Evolutionary conservation across 768 basidiomycete species (phyloP).

Genomic region (Rhizopogon rudus): DNA sequence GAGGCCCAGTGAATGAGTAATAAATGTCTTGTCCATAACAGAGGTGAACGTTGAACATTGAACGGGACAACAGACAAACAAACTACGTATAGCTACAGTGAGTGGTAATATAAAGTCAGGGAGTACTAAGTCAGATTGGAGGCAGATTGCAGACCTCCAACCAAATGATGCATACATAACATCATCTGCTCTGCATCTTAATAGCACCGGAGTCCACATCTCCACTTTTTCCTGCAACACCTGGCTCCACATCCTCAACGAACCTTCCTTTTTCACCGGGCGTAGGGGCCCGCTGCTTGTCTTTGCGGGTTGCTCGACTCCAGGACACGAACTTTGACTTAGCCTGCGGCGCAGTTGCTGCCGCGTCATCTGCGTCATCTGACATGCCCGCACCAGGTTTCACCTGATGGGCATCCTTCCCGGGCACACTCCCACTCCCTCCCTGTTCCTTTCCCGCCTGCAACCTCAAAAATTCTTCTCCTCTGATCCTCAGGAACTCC

Average conservation of each 20-base stretch:
- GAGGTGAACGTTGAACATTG: too few species aligned
- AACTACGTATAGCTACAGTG: neutral
- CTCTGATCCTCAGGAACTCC: slow-evolving; percentile 76
- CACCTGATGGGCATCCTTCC: slow-evolving; percentile 36
- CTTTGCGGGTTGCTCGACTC: slow-evolving; percentile 10
- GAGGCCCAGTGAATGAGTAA: too few species aligned
- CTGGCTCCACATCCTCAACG: slow-evolving; percentile 29
- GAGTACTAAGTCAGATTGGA: too few species aligned
- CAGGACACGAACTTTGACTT: slow-evolving; percentile 7
- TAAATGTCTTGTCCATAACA: too few species aligned
- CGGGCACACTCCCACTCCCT: slow-evolving; percentile 18
- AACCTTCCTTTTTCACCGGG: slow-evolving; percentile 31
- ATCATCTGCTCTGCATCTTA: neutral
- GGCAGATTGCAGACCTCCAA: neutral
- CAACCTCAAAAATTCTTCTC: slow-evolving; percentile 61
- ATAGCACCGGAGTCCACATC: neutral
- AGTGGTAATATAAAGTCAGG: too few species aligned
- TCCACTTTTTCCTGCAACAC: neutral
- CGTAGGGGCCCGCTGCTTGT: slow-evolving; percentile 17
- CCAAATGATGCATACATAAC: neutral
- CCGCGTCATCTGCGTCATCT: slow-evolving; percentile 28
- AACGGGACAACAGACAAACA: neutral
- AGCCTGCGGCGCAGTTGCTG: slow-evolving; percentile 24
- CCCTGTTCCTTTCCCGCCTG: slow-evolving; percentile 31
- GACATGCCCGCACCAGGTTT: slow-evolving; percentile 50